Percentiles rank a stretch among this genome's conserved stretches.
Conservation (phyloP, 768 basidiomycete species). For the Pleurotus giganteus region DNA sequence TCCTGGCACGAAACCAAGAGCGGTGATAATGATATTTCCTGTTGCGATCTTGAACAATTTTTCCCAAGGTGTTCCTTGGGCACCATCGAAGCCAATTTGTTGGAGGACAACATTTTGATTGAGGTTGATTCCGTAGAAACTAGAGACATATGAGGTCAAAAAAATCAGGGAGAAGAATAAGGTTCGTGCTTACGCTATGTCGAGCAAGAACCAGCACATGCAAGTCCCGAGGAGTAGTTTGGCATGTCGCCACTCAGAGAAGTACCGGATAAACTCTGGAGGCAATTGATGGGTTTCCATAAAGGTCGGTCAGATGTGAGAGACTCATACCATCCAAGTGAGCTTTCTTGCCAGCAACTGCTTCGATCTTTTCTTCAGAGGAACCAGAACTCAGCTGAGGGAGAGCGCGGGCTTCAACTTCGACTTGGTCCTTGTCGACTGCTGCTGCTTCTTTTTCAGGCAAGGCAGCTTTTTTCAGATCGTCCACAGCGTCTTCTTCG, state of each 20-base stretch:
- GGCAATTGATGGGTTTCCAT: neutral
- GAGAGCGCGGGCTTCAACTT: constrained; percentile 15
- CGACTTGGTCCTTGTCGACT: constrained; percentile 11
- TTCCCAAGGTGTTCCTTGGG: constrained; percentile 44
- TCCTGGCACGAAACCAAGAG: constrained; percentile 73
- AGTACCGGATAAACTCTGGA: constrained; percentile 63
- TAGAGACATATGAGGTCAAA: constrained; percentile 17
- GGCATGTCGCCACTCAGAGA: constrained; percentile 69
- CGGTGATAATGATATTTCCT: constrained; percentile 57
- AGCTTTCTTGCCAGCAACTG: constrained; percentile 38
- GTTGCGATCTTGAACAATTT: constrained; percentile 50
- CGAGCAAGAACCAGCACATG: constrained; percentile 72
- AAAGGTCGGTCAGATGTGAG: neutral
- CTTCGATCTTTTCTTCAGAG: constrained; percentile 14
- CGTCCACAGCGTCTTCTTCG: constrained; percentile 25
- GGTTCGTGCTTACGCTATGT: constrained; percentile 48
- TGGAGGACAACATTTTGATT: constrained; percentile 60
- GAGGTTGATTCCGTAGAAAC: constrained; percentile 66
- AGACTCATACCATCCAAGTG: constrained; percentile 45
- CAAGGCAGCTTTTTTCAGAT: constrained; percentile 33
- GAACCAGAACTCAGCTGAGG: constrained; percentile 8
- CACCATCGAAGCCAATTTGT: constrained; percentile 54
- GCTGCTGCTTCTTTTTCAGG: constrained; percentile 24
- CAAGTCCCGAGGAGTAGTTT: constrained; percentile 69
- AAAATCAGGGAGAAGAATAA: neutral